A percentile compares a stretch with the other conserved stretches of the same genome.
phyloP scores from a whole-genome alignment of 768 basidiomycete genomes.

The Pisolithus tinctorius region DNA sequence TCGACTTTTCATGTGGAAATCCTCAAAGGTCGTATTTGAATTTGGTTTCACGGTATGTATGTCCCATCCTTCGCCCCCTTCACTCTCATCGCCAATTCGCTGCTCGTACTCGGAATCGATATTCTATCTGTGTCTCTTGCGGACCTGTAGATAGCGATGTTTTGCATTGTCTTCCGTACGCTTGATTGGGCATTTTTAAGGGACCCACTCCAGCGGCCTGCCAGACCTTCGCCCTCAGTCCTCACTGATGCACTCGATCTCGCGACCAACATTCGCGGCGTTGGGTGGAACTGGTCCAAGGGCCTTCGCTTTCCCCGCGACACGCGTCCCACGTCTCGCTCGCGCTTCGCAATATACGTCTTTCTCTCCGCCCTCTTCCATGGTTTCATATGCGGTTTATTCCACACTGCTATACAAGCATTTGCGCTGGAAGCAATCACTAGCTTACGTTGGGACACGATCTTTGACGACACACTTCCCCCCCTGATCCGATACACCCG shows the following conservation, averaged over 20 bases:
- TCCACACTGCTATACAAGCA: conserved; percentile 39
- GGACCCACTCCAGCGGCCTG: conserved; percentile 10
- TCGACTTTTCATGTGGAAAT: conserved; percentile 4
- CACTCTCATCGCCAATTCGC: background rate
- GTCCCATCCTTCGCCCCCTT: background rate
- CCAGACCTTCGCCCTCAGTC: background rate
- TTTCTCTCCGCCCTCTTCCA: conserved; percentile 28
- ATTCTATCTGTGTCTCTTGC: background rate
- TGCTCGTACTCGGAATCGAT: no score
- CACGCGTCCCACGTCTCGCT: conserved; percentile 32
- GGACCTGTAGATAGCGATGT: conserved; percentile 9
- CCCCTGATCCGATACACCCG: conserved; percentile 22
- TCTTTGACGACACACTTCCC: conserved; percentile 28
- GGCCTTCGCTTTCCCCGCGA: conserved; percentile 25
- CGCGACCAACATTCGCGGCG: conserved; percentile 45
- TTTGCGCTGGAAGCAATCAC: conserved; percentile 13
- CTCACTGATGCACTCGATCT: conserved; percentile 43
- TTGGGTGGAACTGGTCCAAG: conserved; percentile 55
- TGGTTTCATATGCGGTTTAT: conserved; percentile 35
- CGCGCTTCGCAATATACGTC: conserved; percentile 32
- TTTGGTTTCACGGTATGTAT: conserved; percentile 8
- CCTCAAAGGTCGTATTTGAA: conserved; percentile 4
- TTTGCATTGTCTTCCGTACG: conserved; percentile 5
- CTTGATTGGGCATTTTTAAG: conserved; percentile 13
- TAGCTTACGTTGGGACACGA: conserved; percentile 16